Base-by-base conservation (phyloP, 192 early-diverging fungal genomes). In the Linnemannia elongata region DNA sequence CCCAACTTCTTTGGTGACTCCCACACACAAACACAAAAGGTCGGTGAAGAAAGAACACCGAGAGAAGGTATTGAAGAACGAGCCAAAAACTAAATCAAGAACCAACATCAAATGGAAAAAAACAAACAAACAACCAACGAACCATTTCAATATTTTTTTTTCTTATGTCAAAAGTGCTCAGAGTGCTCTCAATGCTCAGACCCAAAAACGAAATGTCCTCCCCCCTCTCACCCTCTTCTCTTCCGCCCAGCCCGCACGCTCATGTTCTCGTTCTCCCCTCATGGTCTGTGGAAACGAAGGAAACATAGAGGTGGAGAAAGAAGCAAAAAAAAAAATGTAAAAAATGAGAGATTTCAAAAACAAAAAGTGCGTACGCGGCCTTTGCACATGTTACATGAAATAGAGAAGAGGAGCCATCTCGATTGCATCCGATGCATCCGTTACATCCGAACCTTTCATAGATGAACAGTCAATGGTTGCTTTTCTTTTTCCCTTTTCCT, bases 121-220 rank as follows among this genome's bases (percentile, higher is more conserved):
- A 22, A 55, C 3, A 22, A 24, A 57, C 22, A 24, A 22, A 57
- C 54, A 57, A 2, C 10, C 24, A 39, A 70, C 24, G 13, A 69
- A 30, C 0, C 68, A 69, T 30, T 9, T 30, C 36, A 18, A n/a
- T 36, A n/a, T 10, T 33, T 2, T 35, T 27, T 69, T 24, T 70
- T 70, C 38, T 39, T 70, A 35, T 70, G 35, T 39, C 69, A 70
- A 35, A 70, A 35, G 38, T 39, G 30, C 69, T 70, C 38, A 39
- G 35, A 52, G 22, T 38, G 30, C 69, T 70, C 69, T 39, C 69
- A 39, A 70, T 70, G 69, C 69, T 35, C 38, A 39, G 69, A 57
- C 55, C 55, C 55, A 57, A 57, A 57, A n/a, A n/a, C 55, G 27
- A 57, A 57, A 49, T 49, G 17, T 17, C 20, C 22, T 20, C 18